Base-by-base conservation (phyloP, 306 rosid genomes). In the Cicer chorassanicum region DNA sequence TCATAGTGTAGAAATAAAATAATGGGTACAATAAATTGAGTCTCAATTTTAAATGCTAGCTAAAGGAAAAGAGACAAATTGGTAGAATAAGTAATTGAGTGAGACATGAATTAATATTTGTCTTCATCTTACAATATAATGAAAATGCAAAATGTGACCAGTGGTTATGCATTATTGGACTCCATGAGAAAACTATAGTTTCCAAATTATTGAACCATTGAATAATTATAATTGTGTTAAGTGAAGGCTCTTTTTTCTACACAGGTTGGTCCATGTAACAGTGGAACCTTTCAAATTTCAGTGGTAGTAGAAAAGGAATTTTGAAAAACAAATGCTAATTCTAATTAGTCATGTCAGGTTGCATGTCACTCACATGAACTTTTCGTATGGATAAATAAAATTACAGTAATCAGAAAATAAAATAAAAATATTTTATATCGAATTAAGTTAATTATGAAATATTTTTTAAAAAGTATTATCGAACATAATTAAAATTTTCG, bases 241-340 rank as follows among this genome's bases (percentile, higher is more conserved):
- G 68, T 65, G 72, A 24, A 72, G 77, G 77, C n/a, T 63, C 65
- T 68, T 65, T 75, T 57, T 54, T 73, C 65, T 78, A 24, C 34
- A 61, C 91, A 82, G 83, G 87, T 86, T 82, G 98, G 87, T 84
- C 97, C 98, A 93, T 84, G 97, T 91, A 96, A 78, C 57, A 24
- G 29, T 24, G 29, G 29, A 82, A 80, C 80, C 79, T 24, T 24
- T 24, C 29, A 24, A 2, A 24, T 82, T 79, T 79, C 87, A 89
- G 72, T 62, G 75, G 77, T 77, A 63, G 77, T 74, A 82, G 62
- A 68, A 78, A 76, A 15, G 62, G 78, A 79, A 65, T 75, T 73
- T 78, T 72, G 80, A 66, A 79, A 75, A 82, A 78, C 59, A 70
- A 55, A 65, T 45, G 75, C 65, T 50, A 66, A 9, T 15, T 77